Evolutionary conservation across 2,329 filamentous ascomycete genomes (phyloP), one percentile per base, ranked within the genome.

Genomic region (Aspergillus terreus): DNA sequence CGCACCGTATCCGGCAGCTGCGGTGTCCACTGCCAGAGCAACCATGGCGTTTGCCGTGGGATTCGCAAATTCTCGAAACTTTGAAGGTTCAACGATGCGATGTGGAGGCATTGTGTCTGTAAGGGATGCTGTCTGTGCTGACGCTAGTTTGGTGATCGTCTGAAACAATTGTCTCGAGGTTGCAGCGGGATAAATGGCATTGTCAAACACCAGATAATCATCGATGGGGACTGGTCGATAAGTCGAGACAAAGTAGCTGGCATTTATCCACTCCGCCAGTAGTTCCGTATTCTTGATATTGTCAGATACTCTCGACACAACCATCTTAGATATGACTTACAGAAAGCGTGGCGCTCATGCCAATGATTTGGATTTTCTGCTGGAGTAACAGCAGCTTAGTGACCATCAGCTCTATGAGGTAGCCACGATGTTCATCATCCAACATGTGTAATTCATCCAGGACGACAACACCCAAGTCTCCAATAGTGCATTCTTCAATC

Each of bases 401-500:
- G 4, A 85, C 83, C 70, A 90, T 82, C 5, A 91, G 74, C 64
- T 92, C 88, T 49, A 91, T 74, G 1, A 91, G 76, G 64, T 91
- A 91, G 4, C 88, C 88, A 11, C 88, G 82, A 58, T 85, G 81
- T 55, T 86, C 85, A 64, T 91, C 88, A 59, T 90, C 85, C 42
- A 91, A 78, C 86, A 92, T 90, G 65, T 92, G 88, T n/a, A 91
- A 72, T 64, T 92, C 88, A 61, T 92, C 88, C 32, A 91, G 74
- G 12, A 91, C 85, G 15, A 90, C 81, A 10, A 84, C 75, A 44
- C 80, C 82, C 41, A 92, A 72, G 17, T 83, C 78, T n/a, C 77
- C 73, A 53, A 90, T 79, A 3, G 78, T 82, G 62, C 81, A 83
- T 56, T 91, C 85, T 55, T 88, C 84, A 57, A 91, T 88, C 12